Evolutionary conservation across 805 yeast species (phyloP), one percentile per base, ranked within the genome.

Genomic region (Starmerella roubikii): DNA sequence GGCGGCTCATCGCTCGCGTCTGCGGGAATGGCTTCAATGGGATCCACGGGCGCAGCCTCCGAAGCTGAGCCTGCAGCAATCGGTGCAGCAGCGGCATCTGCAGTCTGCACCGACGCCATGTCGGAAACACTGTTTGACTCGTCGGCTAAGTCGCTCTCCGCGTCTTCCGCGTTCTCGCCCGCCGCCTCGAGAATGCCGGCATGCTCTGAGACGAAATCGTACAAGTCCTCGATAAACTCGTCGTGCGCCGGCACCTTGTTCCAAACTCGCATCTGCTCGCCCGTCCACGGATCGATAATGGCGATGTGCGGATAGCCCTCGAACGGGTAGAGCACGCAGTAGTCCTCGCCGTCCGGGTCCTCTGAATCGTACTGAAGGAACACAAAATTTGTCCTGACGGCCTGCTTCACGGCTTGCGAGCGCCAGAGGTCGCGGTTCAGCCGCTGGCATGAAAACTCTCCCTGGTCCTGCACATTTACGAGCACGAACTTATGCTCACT

Each of bases 401-500:
- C 49, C 15, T 67, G 69, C 55, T 82, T 85, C 17, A 91, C 68
- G 2, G 67, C 67, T 12, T 59, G 47, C 34, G 78, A 69, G 15
- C 91, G 73, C 97, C 97, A 91, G 45, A 91, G 74, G 58, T 91
- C 99, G 44, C 99, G 70, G 58, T 91, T 91, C 38, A 91, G 61
- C 24, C 80, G 76, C 55, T 88, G 97, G 54, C 96, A 86, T 48
- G 74, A 73, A 54, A 91, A 91, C 54, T 83, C 91, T 1, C 80
- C 65, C 20, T 74, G 64, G 52, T 88, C 93, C 58, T 91, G 98
- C 35, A 91, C 73, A 56, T 91, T 91, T 19, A 91, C 69, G 50
- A 91, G 61, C 7, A 91, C 68, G 94, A 96, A 86, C 58, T 78
- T 82, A 38, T 72, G 64, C 42, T 65, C 67, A 24, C 58, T 59